Conservation (phyloP, 179 eudicot genomes). For the Carnegiea gigantea region DNA sequence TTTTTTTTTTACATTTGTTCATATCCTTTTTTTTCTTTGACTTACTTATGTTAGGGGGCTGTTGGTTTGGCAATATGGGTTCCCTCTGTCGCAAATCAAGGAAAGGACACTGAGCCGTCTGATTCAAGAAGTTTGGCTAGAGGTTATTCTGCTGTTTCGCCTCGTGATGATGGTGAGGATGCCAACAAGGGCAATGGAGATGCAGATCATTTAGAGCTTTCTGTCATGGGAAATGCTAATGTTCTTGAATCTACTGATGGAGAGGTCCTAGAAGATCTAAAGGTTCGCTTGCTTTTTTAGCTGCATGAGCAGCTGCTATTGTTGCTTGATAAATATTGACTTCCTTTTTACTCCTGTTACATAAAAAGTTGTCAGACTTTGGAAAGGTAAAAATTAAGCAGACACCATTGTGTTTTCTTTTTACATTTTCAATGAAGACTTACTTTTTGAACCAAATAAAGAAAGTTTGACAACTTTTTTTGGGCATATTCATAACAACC, state of each 20-base stretch:
- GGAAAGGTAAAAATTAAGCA: background rate
- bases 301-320: slow-evolving; percentile 2
- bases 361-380: background rate
- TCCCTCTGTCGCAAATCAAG: slow-evolving; percentile 76
- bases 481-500: background rate
- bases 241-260: slow-evolving; percentile 48
- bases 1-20: slow-evolving; percentile 20
- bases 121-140: slow-evolving; percentile 46
- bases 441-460: background rate
- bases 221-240: slow-evolving; percentile 47
- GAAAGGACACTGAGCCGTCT: slow-evolving; percentile 54
- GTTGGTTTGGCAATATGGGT: slow-evolving; percentile 99
- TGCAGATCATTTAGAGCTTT: slow-evolving; percentile 67
- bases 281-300: slow-evolving; percentile 42
- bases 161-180: slow-evolving; percentile 44
- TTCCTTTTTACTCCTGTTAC: background rate
- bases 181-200: slow-evolving; percentile 37
- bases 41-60: slow-evolving; percentile 65
- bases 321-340: background rate
- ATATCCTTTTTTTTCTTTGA: background rate
- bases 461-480: background rate
- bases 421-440: background rate
- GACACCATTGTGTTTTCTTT: background rate
- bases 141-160: slow-evolving; percentile 65
- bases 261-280: slow-evolving; percentile 67